Evolutionary conservation across 306 rosid genomes (phyloP).

Genomic region (Dicorynia guianensis): DNA sequence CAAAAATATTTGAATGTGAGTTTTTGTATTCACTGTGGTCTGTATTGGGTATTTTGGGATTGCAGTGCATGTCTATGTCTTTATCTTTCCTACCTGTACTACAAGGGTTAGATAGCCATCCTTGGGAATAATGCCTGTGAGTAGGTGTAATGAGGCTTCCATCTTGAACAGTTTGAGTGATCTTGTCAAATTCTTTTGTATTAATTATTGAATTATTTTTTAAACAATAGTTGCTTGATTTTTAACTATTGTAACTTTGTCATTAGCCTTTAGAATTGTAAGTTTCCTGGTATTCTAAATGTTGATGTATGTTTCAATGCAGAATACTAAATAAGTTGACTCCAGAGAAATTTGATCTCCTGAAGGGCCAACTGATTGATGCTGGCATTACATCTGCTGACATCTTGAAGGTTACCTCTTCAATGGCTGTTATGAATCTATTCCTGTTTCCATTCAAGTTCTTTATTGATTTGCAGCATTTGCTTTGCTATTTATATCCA

Average conservation of each 20-base stretch:
- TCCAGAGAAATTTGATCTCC: constrained; percentile 97
- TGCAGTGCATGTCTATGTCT: background rate
- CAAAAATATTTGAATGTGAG: background rate
- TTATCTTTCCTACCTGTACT: background rate
- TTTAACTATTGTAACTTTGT: background rate
- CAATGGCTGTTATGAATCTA: background rate
- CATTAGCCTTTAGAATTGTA: constrained; percentile 17
- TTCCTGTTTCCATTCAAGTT: constrained; percentile 26
- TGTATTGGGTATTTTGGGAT: background rate
- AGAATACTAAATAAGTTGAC: constrained; percentile 96
- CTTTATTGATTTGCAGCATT: constrained; percentile 37
- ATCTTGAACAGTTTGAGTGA: constrained; percentile 24
- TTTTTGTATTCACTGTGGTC: background rate
- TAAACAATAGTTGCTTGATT: background rate
- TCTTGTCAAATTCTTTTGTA: constrained; percentile 5
- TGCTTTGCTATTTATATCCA: constrained; percentile 56
- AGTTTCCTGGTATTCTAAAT: constrained; percentile 29
- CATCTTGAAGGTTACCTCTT: constrained; percentile 71
- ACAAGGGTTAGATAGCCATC: background rate
- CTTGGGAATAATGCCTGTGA: background rate
- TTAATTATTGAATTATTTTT: constrained; percentile 11
- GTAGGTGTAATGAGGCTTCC: background rate
- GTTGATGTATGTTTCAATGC: constrained; percentile 40
- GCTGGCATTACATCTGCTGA: constrained; percentile 96
- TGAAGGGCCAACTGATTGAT: constrained; percentile 93